Conservation (phyloP, 106 monocot species). For the Dendrobium huoshanense region DNA sequence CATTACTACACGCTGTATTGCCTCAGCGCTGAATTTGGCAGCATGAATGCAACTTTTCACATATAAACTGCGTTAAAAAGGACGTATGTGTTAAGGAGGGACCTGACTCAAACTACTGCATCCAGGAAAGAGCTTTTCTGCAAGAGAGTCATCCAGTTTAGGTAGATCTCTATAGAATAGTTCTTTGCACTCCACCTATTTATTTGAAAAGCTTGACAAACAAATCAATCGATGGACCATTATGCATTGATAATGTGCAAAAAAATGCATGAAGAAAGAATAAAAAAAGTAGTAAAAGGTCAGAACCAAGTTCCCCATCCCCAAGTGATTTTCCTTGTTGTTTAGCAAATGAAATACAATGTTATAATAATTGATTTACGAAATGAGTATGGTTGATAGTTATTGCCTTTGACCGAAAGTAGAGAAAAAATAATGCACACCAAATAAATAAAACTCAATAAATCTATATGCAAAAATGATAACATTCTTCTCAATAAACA, state of each 20-base stretch:
- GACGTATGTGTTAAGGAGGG: not conserved
- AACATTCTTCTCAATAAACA: too few relatives aligned
- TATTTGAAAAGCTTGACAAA: not conserved
- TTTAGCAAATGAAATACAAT: too few relatives aligned
- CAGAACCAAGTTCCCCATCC: too few relatives aligned
- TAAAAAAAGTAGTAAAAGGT: too few relatives aligned
- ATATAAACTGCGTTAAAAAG: not conserved
- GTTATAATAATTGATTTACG: too few relatives aligned
- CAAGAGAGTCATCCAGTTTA: conserved; percentile 71
- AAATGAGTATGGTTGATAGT: not conserved
- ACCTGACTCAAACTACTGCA: conserved; percentile 76
- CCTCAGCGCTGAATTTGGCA: not conserved
- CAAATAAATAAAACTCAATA: too few relatives aligned
- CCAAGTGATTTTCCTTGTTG: too few relatives aligned
- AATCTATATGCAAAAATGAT: too few relatives aligned
- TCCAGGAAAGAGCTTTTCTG: conserved; percentile 84
- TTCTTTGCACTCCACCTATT: conserved; percentile 89
- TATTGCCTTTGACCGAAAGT: too few relatives aligned
- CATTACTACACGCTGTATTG: not conserved
- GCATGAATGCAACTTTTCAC: not conserved
- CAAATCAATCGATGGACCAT: conserved; percentile 2
- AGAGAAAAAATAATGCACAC: too few relatives aligned
- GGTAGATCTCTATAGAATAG: conserved; percentile 89
- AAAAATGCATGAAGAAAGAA: too few relatives aligned
- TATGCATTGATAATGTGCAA: conserved; percentile 7